Percentiles rank a stretch among this genome's conserved stretches.
Conservation (phyloP, 257 asterid species). For the Mitragyna speciosa region DNA sequence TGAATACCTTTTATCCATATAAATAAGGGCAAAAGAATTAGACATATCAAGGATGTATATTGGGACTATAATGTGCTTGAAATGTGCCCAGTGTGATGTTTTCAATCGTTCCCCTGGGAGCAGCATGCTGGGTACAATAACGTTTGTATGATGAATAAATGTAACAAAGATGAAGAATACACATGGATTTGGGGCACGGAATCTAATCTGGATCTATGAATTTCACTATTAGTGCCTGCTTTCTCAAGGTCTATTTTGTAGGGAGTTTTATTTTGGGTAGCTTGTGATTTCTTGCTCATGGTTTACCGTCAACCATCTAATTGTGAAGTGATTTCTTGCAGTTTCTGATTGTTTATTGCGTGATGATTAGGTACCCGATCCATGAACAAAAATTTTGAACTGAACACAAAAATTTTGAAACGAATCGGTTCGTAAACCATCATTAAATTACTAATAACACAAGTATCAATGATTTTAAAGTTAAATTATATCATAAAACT, state of each 20-base stretch:
- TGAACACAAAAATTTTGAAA: too few species aligned
- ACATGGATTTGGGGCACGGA: too few species aligned
- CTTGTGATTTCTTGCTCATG: not conserved
- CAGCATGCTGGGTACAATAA: not conserved
- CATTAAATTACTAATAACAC: too few species aligned
- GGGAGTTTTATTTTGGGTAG: not conserved
- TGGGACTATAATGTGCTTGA: not conserved
- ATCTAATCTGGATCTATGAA: not conserved
- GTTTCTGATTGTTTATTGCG: conserved; percentile 81
- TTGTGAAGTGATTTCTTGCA: conserved; percentile 36
- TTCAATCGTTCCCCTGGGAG: not conserved
- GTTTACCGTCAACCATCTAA: conserved; percentile 6
- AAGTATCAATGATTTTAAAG: too few species aligned
- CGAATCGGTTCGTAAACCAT: too few species aligned
- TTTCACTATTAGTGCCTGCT: not conserved
- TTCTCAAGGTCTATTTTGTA: not conserved
- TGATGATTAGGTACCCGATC: too few species aligned
- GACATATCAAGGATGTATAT: not conserved
- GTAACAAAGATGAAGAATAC: too few species aligned
- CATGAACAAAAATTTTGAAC: too few species aligned
- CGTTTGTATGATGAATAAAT: too few species aligned
- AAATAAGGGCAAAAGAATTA: not conserved
- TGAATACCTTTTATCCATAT: not conserved
- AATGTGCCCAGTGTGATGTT: not conserved
- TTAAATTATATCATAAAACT: too few species aligned